These are phyloP conservation scores for Excoecaria cochinchinensis DNA, from an alignment of 345 rosid genomes.

Conservation along the genomic window DNA sequence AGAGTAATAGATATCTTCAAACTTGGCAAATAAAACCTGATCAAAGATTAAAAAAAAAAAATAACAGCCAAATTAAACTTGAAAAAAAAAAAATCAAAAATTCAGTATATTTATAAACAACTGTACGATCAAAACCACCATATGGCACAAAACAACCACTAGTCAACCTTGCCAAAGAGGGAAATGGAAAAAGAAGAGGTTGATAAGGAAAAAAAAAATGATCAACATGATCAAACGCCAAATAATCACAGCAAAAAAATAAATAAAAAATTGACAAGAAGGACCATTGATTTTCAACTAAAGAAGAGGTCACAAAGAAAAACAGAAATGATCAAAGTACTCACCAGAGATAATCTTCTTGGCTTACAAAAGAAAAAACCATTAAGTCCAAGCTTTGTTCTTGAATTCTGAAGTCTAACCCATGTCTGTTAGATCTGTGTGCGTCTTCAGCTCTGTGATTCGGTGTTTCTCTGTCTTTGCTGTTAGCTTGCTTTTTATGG, in stretches of 20 bases:
- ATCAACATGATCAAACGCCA: background rate
- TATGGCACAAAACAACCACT: background rate
- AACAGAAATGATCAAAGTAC: background rate
- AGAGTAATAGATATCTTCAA: constrained; percentile 11
- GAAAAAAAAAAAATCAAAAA: background rate
- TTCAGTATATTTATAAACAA: background rate
- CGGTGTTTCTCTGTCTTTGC: constrained; percentile 16
- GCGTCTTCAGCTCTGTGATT: background rate
- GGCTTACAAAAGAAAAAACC: background rate
- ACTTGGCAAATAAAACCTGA: constrained; percentile 25
- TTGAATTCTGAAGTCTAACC: constrained; percentile 26
- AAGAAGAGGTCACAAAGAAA: background rate
- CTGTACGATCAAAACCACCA: background rate
- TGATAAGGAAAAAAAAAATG: background rate
- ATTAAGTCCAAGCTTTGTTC: constrained; percentile 12
- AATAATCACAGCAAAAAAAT: background rate
- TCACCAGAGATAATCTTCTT: constrained; percentile 11
- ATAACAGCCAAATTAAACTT: background rate
- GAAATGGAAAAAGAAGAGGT: too few species aligned
- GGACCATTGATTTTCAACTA: background rate
- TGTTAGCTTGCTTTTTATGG: constrained; percentile 28
- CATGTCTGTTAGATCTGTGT: constrained; percentile 36
- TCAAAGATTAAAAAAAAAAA: constrained; percentile 14
- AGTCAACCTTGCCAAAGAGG: background rate
- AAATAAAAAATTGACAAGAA: background rate